phyloP scores from a whole-genome alignment of 495 filamentous ascomycete species.

The Xylaria bambusicola region DNA sequence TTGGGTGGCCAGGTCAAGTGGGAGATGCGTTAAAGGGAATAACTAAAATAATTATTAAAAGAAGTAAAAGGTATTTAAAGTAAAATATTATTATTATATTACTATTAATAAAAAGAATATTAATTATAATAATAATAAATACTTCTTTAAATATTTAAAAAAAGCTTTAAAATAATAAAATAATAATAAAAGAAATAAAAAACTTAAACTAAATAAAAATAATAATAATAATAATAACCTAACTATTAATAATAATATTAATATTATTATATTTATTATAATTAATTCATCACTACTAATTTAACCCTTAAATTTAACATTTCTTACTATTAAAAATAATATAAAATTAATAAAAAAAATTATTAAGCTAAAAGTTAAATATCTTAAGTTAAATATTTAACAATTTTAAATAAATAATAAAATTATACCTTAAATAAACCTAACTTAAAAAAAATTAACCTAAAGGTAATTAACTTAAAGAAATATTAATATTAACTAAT shows the following conservation, averaged over 20 bases:
- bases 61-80: background rate
- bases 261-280: too few relatives aligned
- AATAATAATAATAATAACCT: background rate
- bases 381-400: slow-evolving; percentile 2
- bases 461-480: background rate
- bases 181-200: background rate
- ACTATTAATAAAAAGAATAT: background rate
- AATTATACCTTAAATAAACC: background rate
- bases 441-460: too few relatives aligned
- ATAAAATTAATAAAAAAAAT: background rate
- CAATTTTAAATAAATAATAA: background rate
- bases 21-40: too few relatives aligned
- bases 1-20: too few relatives aligned
- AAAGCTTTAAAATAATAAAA: background rate
- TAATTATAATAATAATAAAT: background rate
- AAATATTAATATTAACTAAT: too few relatives aligned
- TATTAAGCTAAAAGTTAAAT: background rate
- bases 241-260: background rate
- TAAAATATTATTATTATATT: background rate
- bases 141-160: background rate
- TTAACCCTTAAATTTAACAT: background rate
- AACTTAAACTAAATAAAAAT: background rate
- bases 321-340: background rate
- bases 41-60: background rate
- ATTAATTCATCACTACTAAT: too few relatives aligned